These are phyloP conservation scores for Ampelomyces quisqualis DNA, from an alignment of 2,329 filamentous ascomycete species.

Conservation along the genomic window DNA sequence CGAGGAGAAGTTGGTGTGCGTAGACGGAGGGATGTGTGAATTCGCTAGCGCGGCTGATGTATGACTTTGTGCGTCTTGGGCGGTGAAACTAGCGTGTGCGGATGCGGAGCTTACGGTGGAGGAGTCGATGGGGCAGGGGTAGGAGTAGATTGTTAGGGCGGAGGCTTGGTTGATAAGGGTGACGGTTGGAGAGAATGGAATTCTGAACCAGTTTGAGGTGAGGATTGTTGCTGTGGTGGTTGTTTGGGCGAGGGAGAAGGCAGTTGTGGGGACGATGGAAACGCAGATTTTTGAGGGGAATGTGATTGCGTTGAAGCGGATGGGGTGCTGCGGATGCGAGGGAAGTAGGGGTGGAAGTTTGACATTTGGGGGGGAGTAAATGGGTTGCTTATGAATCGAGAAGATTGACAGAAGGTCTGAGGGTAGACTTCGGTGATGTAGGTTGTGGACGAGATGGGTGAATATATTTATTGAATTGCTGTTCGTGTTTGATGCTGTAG, in stretches of 20 bases:
- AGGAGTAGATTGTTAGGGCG: constrained; percentile 7
- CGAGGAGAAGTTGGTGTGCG: neutral
- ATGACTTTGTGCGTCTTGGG: neutral
- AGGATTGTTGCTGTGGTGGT: constrained; percentile 13
- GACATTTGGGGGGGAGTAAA: constrained; percentile 2
- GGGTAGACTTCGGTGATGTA: constrained; percentile 1
- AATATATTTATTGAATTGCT: neutral
- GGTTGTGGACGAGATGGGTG: neutral
- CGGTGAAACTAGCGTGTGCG: neutral
- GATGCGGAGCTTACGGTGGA: constrained; percentile 5
- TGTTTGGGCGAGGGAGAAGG: constrained; percentile 4
- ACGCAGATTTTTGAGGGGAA: neutral
- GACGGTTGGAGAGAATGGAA: constrained; percentile 6
- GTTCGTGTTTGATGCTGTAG: neutral
- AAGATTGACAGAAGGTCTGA: neutral
- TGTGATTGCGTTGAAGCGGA: neutral
- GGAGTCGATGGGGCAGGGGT: constrained; percentile 5
- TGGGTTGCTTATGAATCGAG: neutral
- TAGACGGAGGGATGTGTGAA: neutral
- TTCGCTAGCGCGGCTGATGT: neutral
- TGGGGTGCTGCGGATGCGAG: constrained; percentile 4
- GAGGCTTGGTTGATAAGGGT: constrained; percentile 1
- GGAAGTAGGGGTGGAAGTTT: constrained; percentile 12
- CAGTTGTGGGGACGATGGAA: constrained; percentile 1
- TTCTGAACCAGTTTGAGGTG: constrained; percentile 11